These are phyloP conservation scores for Picea sitchensis DNA, from an alignment of 75 land plant species.

Conservation along the genomic window DNA sequence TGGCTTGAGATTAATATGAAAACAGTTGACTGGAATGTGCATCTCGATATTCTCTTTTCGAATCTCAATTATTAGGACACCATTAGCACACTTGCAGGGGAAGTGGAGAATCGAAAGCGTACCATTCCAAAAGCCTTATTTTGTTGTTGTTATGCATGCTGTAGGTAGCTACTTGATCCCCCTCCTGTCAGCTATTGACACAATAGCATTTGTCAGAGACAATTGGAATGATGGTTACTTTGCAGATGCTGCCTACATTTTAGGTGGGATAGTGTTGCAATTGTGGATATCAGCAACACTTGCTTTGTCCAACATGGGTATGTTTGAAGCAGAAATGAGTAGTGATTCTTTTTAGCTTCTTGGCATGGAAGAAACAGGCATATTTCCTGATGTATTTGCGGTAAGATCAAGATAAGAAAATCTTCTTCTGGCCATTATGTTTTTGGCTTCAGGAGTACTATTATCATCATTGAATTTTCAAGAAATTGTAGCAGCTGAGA, in stretches of 20 bases:
- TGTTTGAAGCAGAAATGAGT: constrained; percentile 58
- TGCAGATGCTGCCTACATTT: constrained; percentile 48
- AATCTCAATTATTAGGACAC: constrained; percentile 70
- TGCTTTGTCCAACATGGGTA: constrained; percentile 47
- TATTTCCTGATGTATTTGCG: background rate
- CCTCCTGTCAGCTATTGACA: constrained; percentile 62
- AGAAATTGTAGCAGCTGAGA: constrained; percentile 35
- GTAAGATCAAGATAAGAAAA: constrained; percentile 29
- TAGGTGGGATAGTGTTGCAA: constrained; percentile 51
- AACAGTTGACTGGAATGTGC: constrained; percentile 49
- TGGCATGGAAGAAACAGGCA: constrained; percentile 62
- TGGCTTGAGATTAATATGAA: constrained; percentile 49
- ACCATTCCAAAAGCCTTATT: constrained; percentile 45
- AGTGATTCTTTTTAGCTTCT: constrained; percentile 51
- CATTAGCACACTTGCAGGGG: constrained; percentile 54
- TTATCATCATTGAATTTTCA: constrained; percentile 45
- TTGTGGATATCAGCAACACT: constrained; percentile 46
- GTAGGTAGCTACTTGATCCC: constrained; percentile 51
- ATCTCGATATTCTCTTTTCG: constrained; percentile 68
- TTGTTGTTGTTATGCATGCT: constrained; percentile 53
- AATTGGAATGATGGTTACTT: constrained; percentile 82
- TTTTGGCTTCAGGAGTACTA: constrained; percentile 36
- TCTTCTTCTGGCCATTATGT: constrained; percentile 29
- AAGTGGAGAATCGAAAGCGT: constrained; percentile 37
- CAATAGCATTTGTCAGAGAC: constrained; percentile 15